Percentiles rank a stretch among this genome's conserved stretches.
Conservation (phyloP, 2,329 filamentous ascomycete species). For the Sporothrix schenckii region DNA sequence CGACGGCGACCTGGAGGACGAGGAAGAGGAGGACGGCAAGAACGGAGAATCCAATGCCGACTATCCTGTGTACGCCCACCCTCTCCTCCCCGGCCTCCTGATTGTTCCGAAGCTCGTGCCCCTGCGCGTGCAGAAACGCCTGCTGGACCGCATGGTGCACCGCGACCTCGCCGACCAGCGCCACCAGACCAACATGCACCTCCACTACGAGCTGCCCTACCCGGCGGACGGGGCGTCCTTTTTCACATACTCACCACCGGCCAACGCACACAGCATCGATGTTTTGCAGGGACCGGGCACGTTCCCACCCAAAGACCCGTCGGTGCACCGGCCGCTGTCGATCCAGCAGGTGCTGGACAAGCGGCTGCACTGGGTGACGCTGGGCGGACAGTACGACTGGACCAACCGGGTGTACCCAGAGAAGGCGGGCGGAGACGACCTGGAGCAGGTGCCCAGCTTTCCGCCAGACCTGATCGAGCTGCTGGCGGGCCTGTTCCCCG, state of each 20-base stretch:
- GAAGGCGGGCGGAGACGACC: constrained; percentile 46
- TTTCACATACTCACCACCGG: constrained; percentile 54
- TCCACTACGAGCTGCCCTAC: constrained; percentile 45
- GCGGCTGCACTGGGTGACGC: constrained; percentile 88
- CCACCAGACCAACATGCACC: constrained; percentile 79
- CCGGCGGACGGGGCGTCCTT: constrained; percentile 49
- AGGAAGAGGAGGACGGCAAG: not conserved
- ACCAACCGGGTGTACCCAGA: constrained; percentile 78
- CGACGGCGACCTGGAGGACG: constrained; percentile 28
- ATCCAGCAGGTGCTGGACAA: constrained; percentile 72
- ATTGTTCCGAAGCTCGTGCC: constrained; percentile 77
- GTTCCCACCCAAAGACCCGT: constrained; percentile 69
- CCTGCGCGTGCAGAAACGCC: constrained; percentile 64
- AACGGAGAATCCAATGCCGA: constrained; percentile 31
- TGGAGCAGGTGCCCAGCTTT: constrained; percentile 54
- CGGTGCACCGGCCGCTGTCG: constrained; percentile 73
- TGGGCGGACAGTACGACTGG: constrained; percentile 97
- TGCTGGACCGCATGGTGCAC: constrained; percentile 71
- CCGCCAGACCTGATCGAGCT: constrained; percentile 72
- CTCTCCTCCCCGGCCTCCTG: constrained; percentile 73
- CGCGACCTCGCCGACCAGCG: constrained; percentile 67
- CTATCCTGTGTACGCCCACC: constrained; percentile 63
- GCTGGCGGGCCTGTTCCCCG: constrained; percentile 71
- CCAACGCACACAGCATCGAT: constrained; percentile 49
- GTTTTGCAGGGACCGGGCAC: constrained; percentile 58